Conservation (phyloP, 2,329 filamentous ascomycete genomes). For the Xylariales sp. region DNA sequence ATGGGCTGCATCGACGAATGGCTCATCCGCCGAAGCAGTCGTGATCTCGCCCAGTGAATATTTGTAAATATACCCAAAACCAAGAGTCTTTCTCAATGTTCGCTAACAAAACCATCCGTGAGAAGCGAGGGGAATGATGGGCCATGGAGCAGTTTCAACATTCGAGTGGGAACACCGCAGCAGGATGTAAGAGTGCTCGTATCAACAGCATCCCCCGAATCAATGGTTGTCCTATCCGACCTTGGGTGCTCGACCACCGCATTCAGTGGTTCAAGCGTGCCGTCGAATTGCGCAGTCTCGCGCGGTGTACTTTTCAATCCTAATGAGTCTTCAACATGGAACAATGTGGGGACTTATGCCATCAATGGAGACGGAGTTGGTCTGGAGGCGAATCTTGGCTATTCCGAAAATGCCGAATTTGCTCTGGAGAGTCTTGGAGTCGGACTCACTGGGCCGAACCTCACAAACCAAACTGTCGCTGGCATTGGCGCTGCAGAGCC, state of each 20-base stretch:
- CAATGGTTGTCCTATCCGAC: slow-evolving; percentile 26
- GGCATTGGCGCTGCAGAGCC: slow-evolving; percentile 27
- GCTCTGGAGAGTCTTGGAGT: slow-evolving; percentile 23
- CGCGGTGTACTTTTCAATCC: slow-evolving; percentile 29
- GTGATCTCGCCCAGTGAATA: slow-evolving; percentile 30
- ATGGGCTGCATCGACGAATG: not conserved
- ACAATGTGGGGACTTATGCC: slow-evolving; percentile 23
- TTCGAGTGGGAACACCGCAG: slow-evolving; percentile 31
- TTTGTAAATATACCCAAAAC: slow-evolving; percentile 23
- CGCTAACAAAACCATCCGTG: too few relatives aligned
- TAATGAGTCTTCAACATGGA: slow-evolving; percentile 30
- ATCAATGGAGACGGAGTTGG: slow-evolving; percentile 31
- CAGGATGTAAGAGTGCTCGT: slow-evolving; percentile 31
- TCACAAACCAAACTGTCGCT: slow-evolving; percentile 27
- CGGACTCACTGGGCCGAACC: slow-evolving; percentile 24
- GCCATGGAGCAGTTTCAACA: slow-evolving; percentile 33
- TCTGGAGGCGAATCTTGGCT: slow-evolving; percentile 32
- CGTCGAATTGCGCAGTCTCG: slow-evolving; percentile 27
- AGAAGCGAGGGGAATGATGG: slow-evolving; percentile 36
- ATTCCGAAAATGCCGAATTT: slow-evolving; percentile 21
- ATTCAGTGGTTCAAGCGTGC: slow-evolving; percentile 26
- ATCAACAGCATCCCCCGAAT: slow-evolving; percentile 32
- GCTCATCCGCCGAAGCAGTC: slow-evolving; percentile 9
- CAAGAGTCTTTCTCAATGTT: too few relatives aligned
- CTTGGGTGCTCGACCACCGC: slow-evolving; percentile 24